These are phyloP conservation scores for Leccinum pachyderme DNA, from an alignment of 1,284 basidiomycete genomes.

Conservation along the genomic window DNA sequence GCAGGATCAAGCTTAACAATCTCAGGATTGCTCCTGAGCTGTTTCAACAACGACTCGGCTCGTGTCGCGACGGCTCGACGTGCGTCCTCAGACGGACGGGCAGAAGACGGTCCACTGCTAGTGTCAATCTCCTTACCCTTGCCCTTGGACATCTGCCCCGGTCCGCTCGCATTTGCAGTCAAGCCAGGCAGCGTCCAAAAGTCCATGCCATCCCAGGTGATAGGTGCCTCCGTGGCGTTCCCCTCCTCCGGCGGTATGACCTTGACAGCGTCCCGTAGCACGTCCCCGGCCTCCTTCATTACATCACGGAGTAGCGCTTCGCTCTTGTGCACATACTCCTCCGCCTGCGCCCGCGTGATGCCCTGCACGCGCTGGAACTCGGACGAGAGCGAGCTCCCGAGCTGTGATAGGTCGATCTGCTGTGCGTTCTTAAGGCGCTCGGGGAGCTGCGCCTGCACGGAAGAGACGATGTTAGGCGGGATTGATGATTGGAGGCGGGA, in stretches of 20 bases:
- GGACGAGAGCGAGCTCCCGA: constrained; percentile 61
- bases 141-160: constrained; percentile 34
- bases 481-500: constrained; percentile 69
- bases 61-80: constrained; percentile 64
- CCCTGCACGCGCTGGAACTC: constrained; percentile 76
- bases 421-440: constrained; percentile 62
- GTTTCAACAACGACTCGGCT: constrained; percentile 74
- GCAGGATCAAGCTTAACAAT: constrained; percentile 79
- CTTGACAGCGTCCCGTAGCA: constrained; percentile 69
- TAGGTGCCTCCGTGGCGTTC: constrained; percentile 30
- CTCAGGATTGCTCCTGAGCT: constrained; percentile 73
- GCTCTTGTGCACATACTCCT: constrained; percentile 80
- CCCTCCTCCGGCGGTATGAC: constrained; percentile 77
- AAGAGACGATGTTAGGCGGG: constrained; percentile 68
- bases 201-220: constrained; percentile 81
- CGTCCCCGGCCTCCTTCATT: no score
- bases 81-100: constrained; percentile 41
- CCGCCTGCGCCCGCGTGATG: constrained; percentile 72
- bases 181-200: constrained; percentile 66
- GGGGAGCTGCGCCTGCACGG: constrained; percentile 65
- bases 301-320: constrained; percentile 70
- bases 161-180: constrained; percentile 18
- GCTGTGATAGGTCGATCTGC: constrained; percentile 63
- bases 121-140: constrained; percentile 42
- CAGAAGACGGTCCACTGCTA: constrained; percentile 27